phyloP scores from a whole-genome alignment of 164 flowering plant genomes.

The Cinnamomum chago region DNA sequence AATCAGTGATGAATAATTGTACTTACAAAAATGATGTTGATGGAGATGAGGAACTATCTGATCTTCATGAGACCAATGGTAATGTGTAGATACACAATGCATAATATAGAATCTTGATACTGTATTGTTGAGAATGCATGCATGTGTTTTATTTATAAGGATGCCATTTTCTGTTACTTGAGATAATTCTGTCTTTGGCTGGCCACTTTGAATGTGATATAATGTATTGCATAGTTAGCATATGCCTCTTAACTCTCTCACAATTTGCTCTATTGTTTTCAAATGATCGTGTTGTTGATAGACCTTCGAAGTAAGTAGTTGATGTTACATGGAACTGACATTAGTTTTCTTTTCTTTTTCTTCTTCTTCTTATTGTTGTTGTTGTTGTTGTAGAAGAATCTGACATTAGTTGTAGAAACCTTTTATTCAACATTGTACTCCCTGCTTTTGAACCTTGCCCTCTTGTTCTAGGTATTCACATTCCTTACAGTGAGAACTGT shows the following conservation, averaged over 20 bases:
- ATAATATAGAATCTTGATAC: neutral
- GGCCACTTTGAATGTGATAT: too few relatives aligned
- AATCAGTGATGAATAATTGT: constrained; percentile 12
- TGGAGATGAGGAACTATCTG: constrained; percentile 20
- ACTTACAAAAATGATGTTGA: constrained; percentile 24
- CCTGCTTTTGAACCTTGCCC: neutral
- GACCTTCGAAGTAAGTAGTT: too few relatives aligned
- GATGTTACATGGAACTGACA: neutral
- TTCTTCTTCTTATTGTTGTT: too few relatives aligned
- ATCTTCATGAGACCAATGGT: constrained; percentile 36
- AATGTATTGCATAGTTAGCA: too few relatives aligned
- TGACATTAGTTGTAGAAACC: neutral
- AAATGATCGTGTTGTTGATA: too few relatives aligned
- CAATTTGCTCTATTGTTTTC: too few relatives aligned
- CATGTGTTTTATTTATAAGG: neutral
- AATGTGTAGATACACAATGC: constrained; percentile 5
- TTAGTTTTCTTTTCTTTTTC: neutral
- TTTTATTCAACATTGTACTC: too few relatives aligned
- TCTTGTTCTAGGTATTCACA: neutral
- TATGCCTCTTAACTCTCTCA: too few relatives aligned
- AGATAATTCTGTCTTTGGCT: neutral
- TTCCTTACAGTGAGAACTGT: neutral
- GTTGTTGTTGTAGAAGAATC: too few relatives aligned
- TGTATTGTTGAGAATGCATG: neutral
- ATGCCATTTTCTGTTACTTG: neutral